Conservation (phyloP, 805 yeast genomes). For the Candida andamanensis region DNA sequence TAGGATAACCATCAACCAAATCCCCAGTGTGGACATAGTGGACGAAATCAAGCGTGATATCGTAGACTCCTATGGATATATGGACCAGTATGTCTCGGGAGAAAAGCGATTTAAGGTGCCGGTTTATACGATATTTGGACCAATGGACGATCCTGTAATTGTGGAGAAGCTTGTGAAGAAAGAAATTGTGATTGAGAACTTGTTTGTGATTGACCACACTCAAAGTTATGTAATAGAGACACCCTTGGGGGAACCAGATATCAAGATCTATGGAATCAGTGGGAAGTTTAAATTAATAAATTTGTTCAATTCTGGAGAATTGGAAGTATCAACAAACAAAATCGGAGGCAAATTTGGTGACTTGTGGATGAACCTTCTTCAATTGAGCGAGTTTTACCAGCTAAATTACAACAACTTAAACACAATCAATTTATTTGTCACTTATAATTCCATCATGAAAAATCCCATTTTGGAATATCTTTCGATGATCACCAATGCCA, state of each 20-base stretch:
- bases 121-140: conserved; percentile 74
- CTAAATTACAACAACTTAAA: conserved; percentile 13
- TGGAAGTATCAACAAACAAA: conserved; percentile 1
- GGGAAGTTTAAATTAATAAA: conserved; percentile 65
- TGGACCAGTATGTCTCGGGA: conserved; percentile 27
- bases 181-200: conserved; percentile 48
- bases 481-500: conserved; percentile 62
- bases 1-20: conserved; percentile 30
- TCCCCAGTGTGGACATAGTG: conserved; percentile 10
- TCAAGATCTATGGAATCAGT: conserved; percentile 66
- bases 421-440: conserved; percentile 56
- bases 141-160: conserved; percentile 68
- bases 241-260: conserved; percentile 33
- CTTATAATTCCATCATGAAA: conserved; percentile 67
- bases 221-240: conserved; percentile 33
- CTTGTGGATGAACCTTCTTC: conserved; percentile 68
- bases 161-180: conserved; percentile 58
- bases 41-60: conserved; percentile 7
- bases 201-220: conserved; percentile 58
- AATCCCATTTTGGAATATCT: conserved; percentile 67
- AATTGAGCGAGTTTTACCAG: conserved; percentile 56
- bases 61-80: conserved; percentile 6
- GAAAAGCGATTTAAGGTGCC: conserved; percentile 46
- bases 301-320: conserved; percentile 37
- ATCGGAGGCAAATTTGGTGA: conserved; percentile 44